Base-by-base conservation (phyloP, 805 yeast species). In the Tetrapisispora pingtungensis region DNA sequence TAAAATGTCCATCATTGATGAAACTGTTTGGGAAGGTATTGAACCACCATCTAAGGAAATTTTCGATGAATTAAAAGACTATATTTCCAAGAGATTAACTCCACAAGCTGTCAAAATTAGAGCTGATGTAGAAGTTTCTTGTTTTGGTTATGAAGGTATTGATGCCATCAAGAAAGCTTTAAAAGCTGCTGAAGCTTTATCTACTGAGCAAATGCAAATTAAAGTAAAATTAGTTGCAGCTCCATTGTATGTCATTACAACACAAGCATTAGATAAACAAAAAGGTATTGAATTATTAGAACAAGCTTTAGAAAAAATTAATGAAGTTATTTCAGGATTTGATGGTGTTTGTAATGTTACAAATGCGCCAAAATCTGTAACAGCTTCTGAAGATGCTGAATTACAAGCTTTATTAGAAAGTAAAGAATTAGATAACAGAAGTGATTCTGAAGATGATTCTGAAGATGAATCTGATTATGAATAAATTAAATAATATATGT, bases 311-410 rank as follows among this genome's bases (percentile, higher is more conserved):
- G 84, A 75, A 53, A 79, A 74, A 55, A 84, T 93, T 51, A 74
- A 77, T 48, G 77, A 75, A 56, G 72, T 80, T 41, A 88, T 93
- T 57, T 75, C 74, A 49, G 71, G 74, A 19, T 74, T 77, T 44
- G 95, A 87, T 43, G 98, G 98, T 61, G 76, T 78, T 47, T 83
- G 95, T 65, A 86, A 84, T 54, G 83, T 90, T 51, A 88, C 94
- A 44, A 90, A 89, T 97, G 89, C 95, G 57, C 97, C 98, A 61
- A 90, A 89, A 78, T 97, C 97, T 36, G 97, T 93, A 54, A 88
- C 97, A 45, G 97, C 96, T 47, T 84, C 93, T 48, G 98, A 93
- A 65, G 98, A 93, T 66, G 97, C 96, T 47, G 97, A 89, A 70
- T 78, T 93, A 61, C 95, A 88, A 69, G 96, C 95, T 49, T 77